Evolutionary conservation across 257 asterid species (phyloP), one percentile per base, ranked within the genome.

Genomic region (Haberlea rhodopensis): DNA sequence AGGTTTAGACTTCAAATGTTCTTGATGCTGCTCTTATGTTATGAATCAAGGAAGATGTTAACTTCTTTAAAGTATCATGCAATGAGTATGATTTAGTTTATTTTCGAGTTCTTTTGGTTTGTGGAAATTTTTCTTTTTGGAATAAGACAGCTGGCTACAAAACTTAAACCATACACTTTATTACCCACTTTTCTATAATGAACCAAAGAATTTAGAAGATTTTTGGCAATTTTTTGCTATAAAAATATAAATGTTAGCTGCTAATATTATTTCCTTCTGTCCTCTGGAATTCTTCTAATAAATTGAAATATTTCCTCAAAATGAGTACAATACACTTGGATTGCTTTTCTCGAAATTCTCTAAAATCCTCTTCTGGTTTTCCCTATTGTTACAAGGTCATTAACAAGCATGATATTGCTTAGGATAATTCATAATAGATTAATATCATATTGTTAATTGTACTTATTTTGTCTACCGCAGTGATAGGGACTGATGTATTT

Each of bases 401-500:
- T 34, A 34, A 11, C 16, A 34, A 9, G 9, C 45, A 10, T 10
- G 13, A 11, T 37, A 37, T 37, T 37, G 60, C 28, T 10, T 6
- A 4, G 13, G 19, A 34, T 24, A 5, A 24, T 55, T 26, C 9
- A 53, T 52, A 19, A 62, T n/a, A n/a, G n/a, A n/a, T n/a, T n/a
- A n/a, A n/a, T 49, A 22, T 60, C 10, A 13, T 45, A 16, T 63
- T 73, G 6, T 26, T 46, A 31, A 10, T 19, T 66, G 46, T 37
- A 37, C 21, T 16, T 55, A 18, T 62, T 51, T 53, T 67, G 62
- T 71, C 62, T 68, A 25, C n/a, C 78, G 79, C 91, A 92, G 99
- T 87, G 70, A 87, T 89, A 57, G 94, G 87, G 62, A 79, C 86
- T 16, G 94, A 80, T 76, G 90, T 92, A 21, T 85, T 92, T 77